These are phyloP conservation scores for Avena insularis DNA, from an alignment of 176 grass and related monocot genomes.

Conservation along the genomic window DNA sequence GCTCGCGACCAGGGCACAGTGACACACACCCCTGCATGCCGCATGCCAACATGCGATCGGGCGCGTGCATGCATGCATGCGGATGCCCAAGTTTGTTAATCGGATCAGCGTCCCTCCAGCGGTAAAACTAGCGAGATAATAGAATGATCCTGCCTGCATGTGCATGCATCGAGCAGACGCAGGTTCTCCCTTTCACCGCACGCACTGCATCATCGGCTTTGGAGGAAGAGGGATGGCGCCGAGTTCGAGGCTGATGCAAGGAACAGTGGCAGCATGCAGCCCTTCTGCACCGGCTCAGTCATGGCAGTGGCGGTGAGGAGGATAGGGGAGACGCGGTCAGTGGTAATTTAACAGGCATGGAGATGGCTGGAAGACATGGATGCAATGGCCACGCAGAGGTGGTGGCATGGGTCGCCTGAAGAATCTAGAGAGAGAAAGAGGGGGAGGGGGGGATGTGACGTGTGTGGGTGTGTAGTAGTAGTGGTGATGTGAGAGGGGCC, in stretches of 20 bases:
- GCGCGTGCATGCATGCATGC: slow-evolving; percentile 2
- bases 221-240: slow-evolving; percentile 12
- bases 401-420: slow-evolving; percentile 47
- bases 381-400: slow-evolving; percentile 23
- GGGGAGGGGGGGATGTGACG: slow-evolving; percentile 17
- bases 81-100: slow-evolving; percentile 15
- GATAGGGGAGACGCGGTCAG: background rate
- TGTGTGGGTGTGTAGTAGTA: slow-evolving; percentile 20
- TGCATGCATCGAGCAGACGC: background rate
- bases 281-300: background rate
- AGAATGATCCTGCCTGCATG: slow-evolving; percentile 44
- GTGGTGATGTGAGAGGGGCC: background rate
- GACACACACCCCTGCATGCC: background rate
- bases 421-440: slow-evolving; percentile 14
- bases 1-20: slow-evolving; percentile 48
- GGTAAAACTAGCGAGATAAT: background rate
- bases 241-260: slow-evolving; percentile 68
- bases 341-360: slow-evolving; percentile 61
- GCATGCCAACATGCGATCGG: too few relatives aligned
- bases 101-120: background rate
- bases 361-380: slow-evolving; percentile 38
- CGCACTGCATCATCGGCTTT: background rate
- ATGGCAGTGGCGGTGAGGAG: background rate
- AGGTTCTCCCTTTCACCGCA: background rate
- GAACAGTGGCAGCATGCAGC: slow-evolving; percentile 40